Conservation (phyloP, 2,329 filamentous ascomycete species). For the Epicoccum sorghinum region DNA sequence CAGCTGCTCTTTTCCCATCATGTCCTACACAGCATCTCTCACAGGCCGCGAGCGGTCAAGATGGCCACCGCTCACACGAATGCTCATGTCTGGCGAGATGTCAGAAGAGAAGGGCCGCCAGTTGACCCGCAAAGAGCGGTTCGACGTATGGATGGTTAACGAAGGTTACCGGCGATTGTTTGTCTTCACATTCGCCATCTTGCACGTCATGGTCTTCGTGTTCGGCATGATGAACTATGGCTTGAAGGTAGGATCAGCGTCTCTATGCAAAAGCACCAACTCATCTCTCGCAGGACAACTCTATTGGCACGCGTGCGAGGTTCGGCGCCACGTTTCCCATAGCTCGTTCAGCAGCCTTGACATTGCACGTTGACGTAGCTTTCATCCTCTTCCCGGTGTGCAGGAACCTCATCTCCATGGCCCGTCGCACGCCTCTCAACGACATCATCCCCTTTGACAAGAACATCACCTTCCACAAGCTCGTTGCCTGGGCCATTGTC, state of each 20-base stretch:
- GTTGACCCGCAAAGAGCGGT: constrained; percentile 71
- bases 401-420: constrained; percentile 80
- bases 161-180: constrained; percentile 85
- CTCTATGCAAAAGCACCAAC: neutral
- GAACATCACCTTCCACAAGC: constrained; percentile 88
- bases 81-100: constrained; percentile 84
- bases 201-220: constrained; percentile 77
- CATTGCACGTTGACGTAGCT: constrained; percentile 81
- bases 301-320: constrained; percentile 67
- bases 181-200: constrained; percentile 74
- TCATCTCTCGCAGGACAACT: constrained; percentile 59
- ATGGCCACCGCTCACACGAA: constrained; percentile 82
- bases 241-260: constrained; percentile 61
- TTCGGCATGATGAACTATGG: constrained; percentile 83
- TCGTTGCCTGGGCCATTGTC: constrained; percentile 83
- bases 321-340: constrained; percentile 80
- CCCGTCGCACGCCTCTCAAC: constrained; percentile 80
- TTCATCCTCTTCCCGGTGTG: constrained; percentile 82
- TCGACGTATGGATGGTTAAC: constrained; percentile 89
- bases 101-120: constrained; percentile 73
- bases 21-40: constrained; percentile 42
- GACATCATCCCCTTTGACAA: constrained; percentile 89
- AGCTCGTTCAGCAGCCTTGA: constrained; percentile 75
- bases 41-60: constrained; percentile 68
- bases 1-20: constrained; percentile 23